Percentiles rank a stretch among this genome's conserved stretches.
Evolutionary conservation across 768 basidiomycete species (phyloP).

Genomic region (Xerocomus spinulosus): DNA sequence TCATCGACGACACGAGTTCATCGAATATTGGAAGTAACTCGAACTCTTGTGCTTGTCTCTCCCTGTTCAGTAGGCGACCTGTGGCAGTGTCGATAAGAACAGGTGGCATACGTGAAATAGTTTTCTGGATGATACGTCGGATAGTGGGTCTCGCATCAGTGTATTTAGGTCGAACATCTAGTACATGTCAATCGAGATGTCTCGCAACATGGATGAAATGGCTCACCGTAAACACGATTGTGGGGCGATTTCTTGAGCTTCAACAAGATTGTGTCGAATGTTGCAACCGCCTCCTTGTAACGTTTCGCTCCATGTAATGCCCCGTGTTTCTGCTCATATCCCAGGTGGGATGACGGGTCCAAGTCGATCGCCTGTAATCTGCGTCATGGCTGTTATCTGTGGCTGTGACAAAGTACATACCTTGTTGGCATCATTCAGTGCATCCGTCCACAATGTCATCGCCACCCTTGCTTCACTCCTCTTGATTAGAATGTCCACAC

Average conservation of each 20-base stretch:
- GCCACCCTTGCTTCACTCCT: not conserved
- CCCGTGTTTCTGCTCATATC: slow-evolving; percentile 5
- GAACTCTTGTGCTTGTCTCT: not conserved
- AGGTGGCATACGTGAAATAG: not conserved
- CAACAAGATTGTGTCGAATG: not conserved
- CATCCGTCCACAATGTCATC: not conserved
- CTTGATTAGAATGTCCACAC: not conserved
- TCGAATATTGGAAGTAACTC: not conserved
- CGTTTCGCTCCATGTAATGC: not conserved
- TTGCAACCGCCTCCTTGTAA: not conserved
- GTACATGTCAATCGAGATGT: not conserved
- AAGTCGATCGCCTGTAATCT: not conserved
- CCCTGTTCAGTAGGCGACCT: not conserved
- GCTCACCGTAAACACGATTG: not conserved
- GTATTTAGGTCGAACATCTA: not conserved
- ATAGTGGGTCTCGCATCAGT: not conserved
- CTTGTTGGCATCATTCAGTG: not conserved
- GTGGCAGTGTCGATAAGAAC: slow-evolving; percentile 1
- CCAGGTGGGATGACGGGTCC: not conserved
- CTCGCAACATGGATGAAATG: not conserved
- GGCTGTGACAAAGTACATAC: not conserved
- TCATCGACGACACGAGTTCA: not conserved
- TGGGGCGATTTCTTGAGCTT: not conserved
- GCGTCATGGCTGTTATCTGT: not conserved
- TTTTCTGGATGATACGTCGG: not conserved